Evolutionary conservation across 129 eudicot genomes (phyloP).

Genomic region (Erigeron canadensis): DNA sequence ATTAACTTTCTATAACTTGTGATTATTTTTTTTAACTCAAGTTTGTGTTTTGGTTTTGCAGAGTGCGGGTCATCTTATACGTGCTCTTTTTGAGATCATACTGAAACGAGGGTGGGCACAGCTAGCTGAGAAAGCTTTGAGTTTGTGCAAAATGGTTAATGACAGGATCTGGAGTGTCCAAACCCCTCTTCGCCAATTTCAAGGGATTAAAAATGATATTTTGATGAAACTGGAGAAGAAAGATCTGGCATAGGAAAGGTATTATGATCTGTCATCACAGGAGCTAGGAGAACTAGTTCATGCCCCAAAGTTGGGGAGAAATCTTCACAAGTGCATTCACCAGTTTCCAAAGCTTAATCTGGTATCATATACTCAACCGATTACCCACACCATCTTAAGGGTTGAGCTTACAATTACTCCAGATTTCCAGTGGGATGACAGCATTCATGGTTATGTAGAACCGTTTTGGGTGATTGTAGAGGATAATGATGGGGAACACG

Average conservation of each 20-base stretch:
- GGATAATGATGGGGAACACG: conserved; percentile 80
- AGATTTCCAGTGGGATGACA: conserved; percentile 91
- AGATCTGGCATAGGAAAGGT: conserved; percentile 90
- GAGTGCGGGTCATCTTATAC: conserved; percentile 98
- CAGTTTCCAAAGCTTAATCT: conserved; percentile 86
- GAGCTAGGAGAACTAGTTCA: conserved; percentile 89
- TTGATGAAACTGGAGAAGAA: conserved; percentile 84
- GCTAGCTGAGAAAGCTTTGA: conserved; percentile 81
- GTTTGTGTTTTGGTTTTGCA: conserved; percentile 34
- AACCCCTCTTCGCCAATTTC: conserved; percentile 90
- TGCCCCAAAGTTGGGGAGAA: conserved; percentile 61
- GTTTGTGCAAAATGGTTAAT: conserved; percentile 79
- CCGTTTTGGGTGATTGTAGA: conserved; percentile 96
- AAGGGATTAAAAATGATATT: conserved; percentile 64
- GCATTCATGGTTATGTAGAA: conserved; percentile 84
- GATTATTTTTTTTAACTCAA: conserved; percentile 1
- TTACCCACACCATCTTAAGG: conserved; percentile 77
- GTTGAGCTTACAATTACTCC: conserved; percentile 85
- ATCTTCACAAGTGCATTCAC: conserved; percentile 68
- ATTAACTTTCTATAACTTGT: not conserved
- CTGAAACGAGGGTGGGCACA: conserved; percentile 98
- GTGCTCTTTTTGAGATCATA: conserved; percentile 90
- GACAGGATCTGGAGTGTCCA: conserved; percentile 96
- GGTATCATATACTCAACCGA: conserved; percentile 86
- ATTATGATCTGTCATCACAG: conserved; percentile 78